Evolutionary conservation across 202 grass and related monocot species (phyloP).

Genomic region (Schoenoplectus tabernaemontani): DNA sequence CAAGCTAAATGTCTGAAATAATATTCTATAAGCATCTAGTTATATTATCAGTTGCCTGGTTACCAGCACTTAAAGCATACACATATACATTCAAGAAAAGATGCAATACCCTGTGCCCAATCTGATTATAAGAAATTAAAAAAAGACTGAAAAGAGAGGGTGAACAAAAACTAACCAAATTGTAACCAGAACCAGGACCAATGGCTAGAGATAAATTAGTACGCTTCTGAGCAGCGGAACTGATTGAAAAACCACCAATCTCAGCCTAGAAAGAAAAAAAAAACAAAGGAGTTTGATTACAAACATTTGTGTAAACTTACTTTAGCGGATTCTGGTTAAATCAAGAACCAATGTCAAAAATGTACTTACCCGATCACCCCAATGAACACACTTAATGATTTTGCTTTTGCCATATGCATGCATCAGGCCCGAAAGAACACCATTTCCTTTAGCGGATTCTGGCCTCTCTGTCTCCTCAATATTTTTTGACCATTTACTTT

Average conservation of each 20-base stretch:
- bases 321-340: neutral
- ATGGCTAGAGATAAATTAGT: constrained; percentile 61
- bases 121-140: constrained; percentile 12
- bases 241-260: constrained; percentile 87
- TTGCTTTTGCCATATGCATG: constrained; percentile 40
- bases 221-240: constrained; percentile 57
- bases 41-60: neutral
- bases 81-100: neutral
- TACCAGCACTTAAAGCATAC: neutral
- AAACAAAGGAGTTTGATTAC: neutral
- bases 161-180: constrained; percentile 53
- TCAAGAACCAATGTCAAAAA: neutral
- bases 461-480: constrained; percentile 53
- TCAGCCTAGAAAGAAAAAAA: constrained; percentile 49
- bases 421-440: constrained; percentile 62
- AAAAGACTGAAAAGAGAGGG: neutral
- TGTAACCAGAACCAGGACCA: constrained; percentile 90
- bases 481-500: constrained; percentile 97
- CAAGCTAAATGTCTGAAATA: neutral
- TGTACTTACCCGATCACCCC: constrained; percentile 77
- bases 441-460: constrained; percentile 30
- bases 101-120: neutral
- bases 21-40: neutral
- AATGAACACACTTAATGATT: constrained; percentile 36
- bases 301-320: neutral